Evolutionary conservation across 1,284 basidiomycete species (phyloP).

Genomic region (Anthracocystis walkeri): DNA sequence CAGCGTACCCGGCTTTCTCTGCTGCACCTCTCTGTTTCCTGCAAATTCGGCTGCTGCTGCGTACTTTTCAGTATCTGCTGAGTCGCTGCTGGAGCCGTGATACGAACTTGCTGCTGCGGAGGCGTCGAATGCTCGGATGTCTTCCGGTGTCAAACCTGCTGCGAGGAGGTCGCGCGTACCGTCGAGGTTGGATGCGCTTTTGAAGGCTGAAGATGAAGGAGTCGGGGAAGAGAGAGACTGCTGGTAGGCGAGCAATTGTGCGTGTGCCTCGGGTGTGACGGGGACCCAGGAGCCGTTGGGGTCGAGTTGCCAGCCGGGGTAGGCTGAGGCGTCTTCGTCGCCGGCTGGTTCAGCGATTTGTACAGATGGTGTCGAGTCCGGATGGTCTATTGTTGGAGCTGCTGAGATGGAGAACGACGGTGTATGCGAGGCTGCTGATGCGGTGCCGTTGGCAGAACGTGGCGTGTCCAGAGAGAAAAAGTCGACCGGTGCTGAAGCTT

Average conservation of each 20-base stretch:
- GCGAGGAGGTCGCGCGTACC: slow-evolving; percentile 37
- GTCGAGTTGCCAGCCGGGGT: slow-evolving; percentile 66
- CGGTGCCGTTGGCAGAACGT: not conserved
- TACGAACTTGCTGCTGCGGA: slow-evolving; percentile 51
- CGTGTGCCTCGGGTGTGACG: slow-evolving; percentile 66
- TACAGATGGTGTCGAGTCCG: not conserved
- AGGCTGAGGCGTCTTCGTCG: slow-evolving; percentile 14
- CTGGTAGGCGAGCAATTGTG: slow-evolving; percentile 50
- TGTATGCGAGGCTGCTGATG: not conserved
- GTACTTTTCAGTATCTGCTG: slow-evolving; percentile 37
- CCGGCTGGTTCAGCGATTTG: not conserved
- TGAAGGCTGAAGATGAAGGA: slow-evolving; percentile 5
- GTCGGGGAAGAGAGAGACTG: slow-evolving; percentile 8
- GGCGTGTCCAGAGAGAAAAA: slow-evolving; percentile 42
- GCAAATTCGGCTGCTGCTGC: slow-evolving; percentile 41
- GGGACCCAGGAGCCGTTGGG: slow-evolving; percentile 67
- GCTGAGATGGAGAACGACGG: slow-evolving; percentile 42
- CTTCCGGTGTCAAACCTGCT: slow-evolving; percentile 19
- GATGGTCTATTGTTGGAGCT: slow-evolving; percentile 50
- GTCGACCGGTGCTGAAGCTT: slow-evolving; percentile 26
- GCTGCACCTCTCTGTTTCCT: slow-evolving; percentile 25
- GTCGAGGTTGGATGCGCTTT: slow-evolving; percentile 32
- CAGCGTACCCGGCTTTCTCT: slow-evolving; percentile 52
- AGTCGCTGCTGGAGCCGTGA: slow-evolving; percentile 12
- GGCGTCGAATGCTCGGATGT: slow-evolving; percentile 47